Evolutionary conservation across 2,329 filamentous ascomycete genomes (phyloP), one percentile per base, ranked within the genome.

Genomic region (Fusarium staphyleae): DNA sequence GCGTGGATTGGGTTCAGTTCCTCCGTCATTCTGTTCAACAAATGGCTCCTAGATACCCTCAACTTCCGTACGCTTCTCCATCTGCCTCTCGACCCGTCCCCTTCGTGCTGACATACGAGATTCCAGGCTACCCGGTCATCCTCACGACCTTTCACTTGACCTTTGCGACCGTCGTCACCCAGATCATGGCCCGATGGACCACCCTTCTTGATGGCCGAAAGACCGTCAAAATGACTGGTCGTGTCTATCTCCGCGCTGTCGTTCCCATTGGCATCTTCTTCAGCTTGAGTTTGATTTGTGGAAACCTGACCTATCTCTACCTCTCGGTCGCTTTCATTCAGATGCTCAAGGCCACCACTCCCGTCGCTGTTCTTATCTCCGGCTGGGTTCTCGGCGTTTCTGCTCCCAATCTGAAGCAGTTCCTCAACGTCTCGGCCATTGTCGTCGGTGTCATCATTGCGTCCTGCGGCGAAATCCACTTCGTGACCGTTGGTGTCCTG

Each of bases 281-380:
- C 86, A 95, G 90, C 73, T 80, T 97, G 80, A 95, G 89, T 76
- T 83, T 98, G 80, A 97, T 98, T 73, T 97, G 92, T 77, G 92
- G 93, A 71, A 98, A 98, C 80, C 78, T 96, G 77, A 92, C 93
- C 67, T 98, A 98, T 73, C 85, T 97, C 48, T 96, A 97, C 77
- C 85, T 98, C 57, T 95, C 89, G 65, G 93, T 98, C 53, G 90
- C 93, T 55, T 98, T 98, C 76, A 98, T 98, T 70, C 93, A 98
- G 82, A 98, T 98, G 93, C 87, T 98, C 75, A 98, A 98, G 89
- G 95, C 95, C 64, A 97, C 92, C 35, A 98, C 91, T 26, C 95
- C 95, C 13, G 93, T 98, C 54, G 93, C 92, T 47, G 93, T 98
- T 45, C 86, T 99, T 32, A 77, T 98, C 64, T 89, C 91, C 33